Evolutionary conservation across 75 land plant species (phyloP).

Genomic region (Cupressus sempervirens): DNA sequence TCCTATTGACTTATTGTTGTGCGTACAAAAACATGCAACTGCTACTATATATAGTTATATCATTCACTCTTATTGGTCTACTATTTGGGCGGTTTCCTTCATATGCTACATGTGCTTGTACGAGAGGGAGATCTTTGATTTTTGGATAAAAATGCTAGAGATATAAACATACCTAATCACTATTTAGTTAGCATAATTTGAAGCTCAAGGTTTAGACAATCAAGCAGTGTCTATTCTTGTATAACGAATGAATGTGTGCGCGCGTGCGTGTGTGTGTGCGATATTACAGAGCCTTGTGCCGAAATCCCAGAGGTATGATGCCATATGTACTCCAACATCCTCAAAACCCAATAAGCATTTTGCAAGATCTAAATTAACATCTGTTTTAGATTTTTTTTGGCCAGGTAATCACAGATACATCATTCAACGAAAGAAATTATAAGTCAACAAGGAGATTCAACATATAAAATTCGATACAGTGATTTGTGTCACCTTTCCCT

Average conservation of each 20-base stretch:
- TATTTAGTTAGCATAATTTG: neutral
- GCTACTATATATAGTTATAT: too few relatives aligned
- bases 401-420: neutral
- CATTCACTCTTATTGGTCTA: neutral
- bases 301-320: neutral
- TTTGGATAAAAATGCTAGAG: neutral
- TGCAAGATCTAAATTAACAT: too few relatives aligned
- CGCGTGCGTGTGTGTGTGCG: neutral
- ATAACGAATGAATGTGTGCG: neutral
- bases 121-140: neutral
- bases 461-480: slow-evolving; percentile 4
- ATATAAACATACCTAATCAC: neutral
- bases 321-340: neutral
- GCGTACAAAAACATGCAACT: too few relatives aligned
- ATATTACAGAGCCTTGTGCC: too few relatives aligned
- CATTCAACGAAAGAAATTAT: neutral
- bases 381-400: neutral
- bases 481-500: slow-evolving; percentile 82
- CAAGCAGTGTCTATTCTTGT: neutral
- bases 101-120: neutral
- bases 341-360: neutral
- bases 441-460: neutral
- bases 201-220: neutral
- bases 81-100: neutral
- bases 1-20: too few relatives aligned